Evolutionary conservation across 1,139 yeast genomes (phyloP), one percentile per base, ranked within the genome.

Genomic region (Pichia sp.): DNA sequence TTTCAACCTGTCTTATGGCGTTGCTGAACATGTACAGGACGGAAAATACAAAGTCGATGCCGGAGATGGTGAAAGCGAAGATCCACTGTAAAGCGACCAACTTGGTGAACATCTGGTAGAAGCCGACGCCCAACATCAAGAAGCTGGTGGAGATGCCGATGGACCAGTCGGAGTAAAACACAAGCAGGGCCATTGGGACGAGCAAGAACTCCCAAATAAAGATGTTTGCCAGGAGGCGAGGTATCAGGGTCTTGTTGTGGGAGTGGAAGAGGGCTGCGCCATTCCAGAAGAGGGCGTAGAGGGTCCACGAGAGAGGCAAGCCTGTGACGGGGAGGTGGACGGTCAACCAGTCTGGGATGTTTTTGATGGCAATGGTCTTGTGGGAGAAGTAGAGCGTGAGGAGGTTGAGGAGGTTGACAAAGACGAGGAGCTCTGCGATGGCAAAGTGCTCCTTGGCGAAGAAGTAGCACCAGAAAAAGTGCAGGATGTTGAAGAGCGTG

Each of bases 71-170:
- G 61, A 85, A 82, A 9, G 91, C 95, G 73, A 87, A 87, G 61
- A 85, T 81, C 95, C 95, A 88, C 72, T 87, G 95, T 59, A 87
- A 75, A 3, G 93, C 93, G 73, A 87, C 77, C 34, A 80, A 73
- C 72, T 81, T 85, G 55, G 82, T 79, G 65, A 83, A 76, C 57
- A 87, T 68, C 71, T 87, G 96, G 55, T 86, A 85, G 52, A 85
- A 74, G 3, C 84, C 93, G 49, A 87, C 69, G 36, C 87, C 92
- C 60, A 85, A 76, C 59, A 77, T 74, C 61, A 87, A 73, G 60
- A 79, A 76, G 34, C 85, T 70, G 24, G 83, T 75, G 50, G 84
- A 73, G 48, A 86, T 69, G 8, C 90, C 92, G 54, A 84, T 71
- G 2, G 85, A 84, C 81, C 87, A 88, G 71, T 88, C 96, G 59